Evolutionary conservation across 108 stramenopile species (phyloP).

Genomic region (Bacterosira constricta): DNA sequence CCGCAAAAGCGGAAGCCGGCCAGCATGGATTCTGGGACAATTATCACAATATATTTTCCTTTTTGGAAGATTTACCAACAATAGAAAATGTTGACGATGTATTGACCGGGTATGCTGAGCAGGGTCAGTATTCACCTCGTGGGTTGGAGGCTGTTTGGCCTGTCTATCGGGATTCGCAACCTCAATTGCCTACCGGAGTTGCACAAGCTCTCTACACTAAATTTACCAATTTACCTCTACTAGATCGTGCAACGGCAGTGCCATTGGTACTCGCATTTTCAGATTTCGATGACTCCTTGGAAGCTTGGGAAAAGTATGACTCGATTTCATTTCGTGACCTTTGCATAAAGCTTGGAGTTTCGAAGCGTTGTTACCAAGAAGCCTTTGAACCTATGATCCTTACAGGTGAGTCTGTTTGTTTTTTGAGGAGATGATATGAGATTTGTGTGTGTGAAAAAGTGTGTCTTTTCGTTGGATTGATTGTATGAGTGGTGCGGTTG

Average conservation of each 20-base stretch:
- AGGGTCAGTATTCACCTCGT: constrained; percentile 73
- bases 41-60: constrained; percentile 71
- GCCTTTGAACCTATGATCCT: constrained; percentile 88
- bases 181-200: constrained; percentile 63
- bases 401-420: too few relatives aligned
- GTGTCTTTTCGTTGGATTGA: too few relatives aligned
- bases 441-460: too few relatives aligned
- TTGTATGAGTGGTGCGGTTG: too few relatives aligned
- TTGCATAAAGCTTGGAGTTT: constrained; percentile 68
- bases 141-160: constrained; percentile 81
- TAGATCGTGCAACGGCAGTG: constrained; percentile 64
- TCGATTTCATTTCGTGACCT: constrained; percentile 74
- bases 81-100: constrained; percentile 33
- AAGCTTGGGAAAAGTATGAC: constrained; percentile 76
- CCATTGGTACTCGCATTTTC: constrained; percentile 74
- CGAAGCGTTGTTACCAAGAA: constrained; percentile 66
- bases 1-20: constrained; percentile 64
- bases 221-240: constrained; percentile 52
- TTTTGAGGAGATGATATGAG: too few relatives aligned
- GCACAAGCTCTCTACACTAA: constrained; percentile 72
- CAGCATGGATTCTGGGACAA: constrained; percentile 89
- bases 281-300: constrained; percentile 71
- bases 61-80: constrained; percentile 44
- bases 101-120: constrained; percentile 72
- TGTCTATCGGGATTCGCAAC: constrained; percentile 49